Evolutionary conservation across 1,139 yeast species (phyloP), one percentile per base, ranked within the genome.

Genomic region (Arxiozyma slooffiae): DNA sequence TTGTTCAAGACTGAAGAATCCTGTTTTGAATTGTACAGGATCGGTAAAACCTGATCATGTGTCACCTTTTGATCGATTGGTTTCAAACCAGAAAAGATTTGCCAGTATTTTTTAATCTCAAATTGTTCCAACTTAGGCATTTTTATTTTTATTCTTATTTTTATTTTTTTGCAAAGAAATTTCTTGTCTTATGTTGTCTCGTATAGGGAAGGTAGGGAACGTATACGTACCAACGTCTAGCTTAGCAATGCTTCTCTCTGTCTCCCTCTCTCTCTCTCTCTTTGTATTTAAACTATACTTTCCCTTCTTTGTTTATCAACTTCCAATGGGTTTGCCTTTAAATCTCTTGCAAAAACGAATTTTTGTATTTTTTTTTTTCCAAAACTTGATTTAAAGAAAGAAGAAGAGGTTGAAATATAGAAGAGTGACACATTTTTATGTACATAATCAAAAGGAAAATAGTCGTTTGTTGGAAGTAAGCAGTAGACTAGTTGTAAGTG

Each of bases 81-180:
- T 56, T 79, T 79, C 60, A 92, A 77, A 9, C 96, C 96, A 58
- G 85, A 82, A 73, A 92, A 92, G 51, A 92, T 89, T 68, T 92
- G 96, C 97, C 97, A 92, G 74, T 88, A 92, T 71, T 90, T 89
- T 65, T 87, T 85, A 60, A 90, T 88, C 69, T 90, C 97, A 83
- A 95, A 87, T 61, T 89, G 95, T 68, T 88, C 96, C 55, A 89
- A 73, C 58, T 85, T 82, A 41, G 75, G 74, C 70, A 67, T 67
- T n/a, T 3, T 18, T 26, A 11, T 6, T 17, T 21, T 22, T 23
- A 14, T 22, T 21, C 24, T 14, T 8, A 17, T 18, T n/a, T 38
- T 21, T 39, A n/a, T n/a, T n/a, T n/a, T 22, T 22, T 14, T 39
- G 4, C 5, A 18, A 38, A 8, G 40, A 18, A 18, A 18, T 18